These are phyloP conservation scores for Suillus sp. DNA, from an alignment of 768 basidiomycete species.

Conservation along the genomic window DNA sequence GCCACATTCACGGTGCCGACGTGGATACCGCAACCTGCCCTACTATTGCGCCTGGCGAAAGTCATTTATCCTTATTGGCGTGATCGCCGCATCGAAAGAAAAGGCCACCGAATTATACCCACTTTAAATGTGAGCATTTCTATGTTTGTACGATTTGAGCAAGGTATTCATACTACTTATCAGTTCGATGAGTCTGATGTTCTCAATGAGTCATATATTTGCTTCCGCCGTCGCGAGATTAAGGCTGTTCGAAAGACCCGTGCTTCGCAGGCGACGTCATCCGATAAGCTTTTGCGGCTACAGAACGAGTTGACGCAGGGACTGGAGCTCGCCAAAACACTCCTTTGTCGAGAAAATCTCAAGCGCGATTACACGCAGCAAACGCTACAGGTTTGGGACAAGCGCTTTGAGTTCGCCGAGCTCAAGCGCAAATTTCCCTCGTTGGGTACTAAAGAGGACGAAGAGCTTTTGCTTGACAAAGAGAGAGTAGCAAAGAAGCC, in stretches of 20 bases:
- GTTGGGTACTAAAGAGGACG: slow-evolving; percentile 65
- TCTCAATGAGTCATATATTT: slow-evolving; percentile 91
- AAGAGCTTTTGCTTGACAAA: slow-evolving; percentile 73
- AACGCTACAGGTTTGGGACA: slow-evolving; percentile 74
- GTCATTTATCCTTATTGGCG: slow-evolving; percentile 89
- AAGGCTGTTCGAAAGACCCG: slow-evolving; percentile 95
- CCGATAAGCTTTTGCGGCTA: slow-evolving; percentile 85
- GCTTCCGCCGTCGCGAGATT: slow-evolving; percentile 93
- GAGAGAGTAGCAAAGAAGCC: slow-evolving; percentile 63
- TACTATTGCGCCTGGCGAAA: slow-evolving; percentile 70
- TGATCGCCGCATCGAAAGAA: slow-evolving; percentile 75
- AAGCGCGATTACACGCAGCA: slow-evolving; percentile 70
- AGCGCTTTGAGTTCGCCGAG: slow-evolving; percentile 71
- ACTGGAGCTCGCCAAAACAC: slow-evolving; percentile 67
- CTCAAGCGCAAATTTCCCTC: slow-evolving; percentile 75
- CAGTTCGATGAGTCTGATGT: slow-evolving; percentile 90
- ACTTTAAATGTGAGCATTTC: slow-evolving; percentile 70
- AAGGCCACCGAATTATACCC: slow-evolving; percentile 86
- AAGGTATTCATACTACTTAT: background rate
- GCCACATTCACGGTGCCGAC: slow-evolving; percentile 67
- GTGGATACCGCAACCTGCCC: slow-evolving; percentile 65
- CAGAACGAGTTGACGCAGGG: slow-evolving; percentile 74
- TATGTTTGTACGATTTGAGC: slow-evolving; percentile 10
- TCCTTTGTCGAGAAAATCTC: slow-evolving; percentile 70
- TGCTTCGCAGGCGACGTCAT: slow-evolving; percentile 83